These are phyloP conservation scores for Aspergillus sp. DNA, from an alignment of 2,329 filamentous ascomycete genomes.

Conservation along the genomic window DNA sequence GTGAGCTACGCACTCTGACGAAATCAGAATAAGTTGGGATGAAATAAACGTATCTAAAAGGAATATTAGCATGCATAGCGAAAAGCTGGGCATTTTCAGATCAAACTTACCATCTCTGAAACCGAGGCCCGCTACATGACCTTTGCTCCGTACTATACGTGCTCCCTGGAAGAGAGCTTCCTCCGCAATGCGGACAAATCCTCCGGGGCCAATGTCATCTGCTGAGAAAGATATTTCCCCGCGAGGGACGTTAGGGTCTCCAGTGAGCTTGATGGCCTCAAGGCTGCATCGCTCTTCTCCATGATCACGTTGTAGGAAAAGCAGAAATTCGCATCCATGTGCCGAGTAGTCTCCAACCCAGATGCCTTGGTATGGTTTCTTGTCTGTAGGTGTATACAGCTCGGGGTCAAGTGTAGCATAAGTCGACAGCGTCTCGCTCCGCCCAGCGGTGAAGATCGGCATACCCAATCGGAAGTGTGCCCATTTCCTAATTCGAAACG, in stretches of 20 bases:
- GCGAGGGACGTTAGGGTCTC: conserved; percentile 84
- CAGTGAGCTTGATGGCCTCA: conserved; percentile 86
- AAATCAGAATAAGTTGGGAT: conserved; percentile 76
- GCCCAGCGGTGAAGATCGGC: conserved; percentile 33
- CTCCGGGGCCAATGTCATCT: conserved; percentile 70
- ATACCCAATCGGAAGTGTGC: conserved; percentile 63
- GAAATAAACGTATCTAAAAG: conserved; percentile 61
- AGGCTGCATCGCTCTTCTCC: conserved; percentile 59
- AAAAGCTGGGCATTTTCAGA: background rate
- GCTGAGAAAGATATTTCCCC: conserved; percentile 82
- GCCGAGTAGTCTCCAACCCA: conserved; percentile 89
- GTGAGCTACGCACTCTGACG: conserved; percentile 74
- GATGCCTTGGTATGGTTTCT: conserved; percentile 84
- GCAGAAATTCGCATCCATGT: conserved; percentile 85
- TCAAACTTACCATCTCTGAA: conserved; percentile 68
- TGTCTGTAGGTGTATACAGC: conserved; percentile 76
- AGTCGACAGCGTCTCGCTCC: conserved; percentile 55
- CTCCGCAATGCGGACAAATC: conserved; percentile 64
- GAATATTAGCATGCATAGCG: conserved; percentile 13
- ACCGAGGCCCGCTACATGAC: conserved; percentile 74
- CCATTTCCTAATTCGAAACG: conserved; percentile 77
- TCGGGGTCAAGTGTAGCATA: conserved; percentile 73
- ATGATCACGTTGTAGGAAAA: conserved; percentile 72
- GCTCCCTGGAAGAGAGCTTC: conserved; percentile 73
- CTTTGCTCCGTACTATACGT: conserved; percentile 70